Base-by-base conservation (phyloP, 2,329 filamentous ascomycete genomes). In the Sporothrix brunneoviolacea region DNA sequence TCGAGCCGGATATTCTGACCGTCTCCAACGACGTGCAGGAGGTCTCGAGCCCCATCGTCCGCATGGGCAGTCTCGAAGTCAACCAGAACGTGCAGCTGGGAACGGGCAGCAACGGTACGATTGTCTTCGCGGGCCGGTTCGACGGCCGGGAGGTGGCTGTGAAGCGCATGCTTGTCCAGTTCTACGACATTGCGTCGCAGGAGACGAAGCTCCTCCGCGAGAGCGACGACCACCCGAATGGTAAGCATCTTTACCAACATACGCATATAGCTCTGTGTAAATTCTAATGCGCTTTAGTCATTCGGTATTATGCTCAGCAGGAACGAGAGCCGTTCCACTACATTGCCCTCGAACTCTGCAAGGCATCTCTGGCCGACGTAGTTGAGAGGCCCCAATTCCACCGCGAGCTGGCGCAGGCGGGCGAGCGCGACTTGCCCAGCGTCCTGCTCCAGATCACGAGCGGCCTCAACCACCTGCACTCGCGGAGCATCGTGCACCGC, bases 91-190 rank as follows among this genome's bases (percentile, higher is more conserved):
- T 77, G 59, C 77, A 83, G 56, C 72, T 86, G 27, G 82, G 82
- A 19, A 84, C 88, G 53, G 93, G 93, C 49, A 97, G 91, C 65
- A 95, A 96, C 63, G 93, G 93, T n/a, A 98, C 93, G 0, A 83
- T 94, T 48, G 93, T 98, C 0, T 97, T 93, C 65, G 85, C 88
- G 43, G 93, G 93, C n/a, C 88, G 84, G 48, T 97, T 95, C 64
- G 93, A 95, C 65, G 90, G 90, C 21, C 84, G 91, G 45, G 86
- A 91, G 39, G 91, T 98, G 22, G 93, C 93, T 1, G 89, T 98
- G 42, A 98, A 98, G 73, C 83, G 93, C 30, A 95, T 98, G 89
- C 75, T 97, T 54, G 88, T 91, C 30, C 88, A 95, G 59, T 96
- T 96, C 61, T 96, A 91, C 64, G 91, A 95, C 57, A 88, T 98